Conservation (phyloP, 805 yeast species). For the Tanozyma kutaoensis region DNA sequence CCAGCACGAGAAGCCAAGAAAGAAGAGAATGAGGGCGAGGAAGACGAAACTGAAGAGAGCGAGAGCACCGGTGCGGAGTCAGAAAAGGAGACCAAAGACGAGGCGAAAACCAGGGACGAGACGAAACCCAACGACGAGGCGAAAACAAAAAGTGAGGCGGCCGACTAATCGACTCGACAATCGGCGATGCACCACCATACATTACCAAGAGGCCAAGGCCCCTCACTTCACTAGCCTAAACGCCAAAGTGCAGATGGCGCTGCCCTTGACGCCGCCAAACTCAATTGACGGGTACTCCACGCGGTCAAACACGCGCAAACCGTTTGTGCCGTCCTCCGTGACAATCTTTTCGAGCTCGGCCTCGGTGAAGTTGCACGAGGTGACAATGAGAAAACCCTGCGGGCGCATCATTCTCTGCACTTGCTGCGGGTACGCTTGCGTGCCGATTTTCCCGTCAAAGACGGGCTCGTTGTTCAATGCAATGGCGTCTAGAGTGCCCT, state of each 20-base stretch:
- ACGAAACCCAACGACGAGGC: too few species aligned
- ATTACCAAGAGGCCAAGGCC: too few species aligned
- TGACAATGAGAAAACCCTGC: constrained; percentile 55
- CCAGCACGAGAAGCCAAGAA: not conserved
- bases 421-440: constrained; percentile 49
- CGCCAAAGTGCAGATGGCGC: constrained; percentile 79
- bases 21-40: not conserved
- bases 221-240: constrained; percentile 29
- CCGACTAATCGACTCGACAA: too few species aligned
- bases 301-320: constrained; percentile 45
- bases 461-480: constrained; percentile 56
- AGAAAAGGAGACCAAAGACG: not conserved
- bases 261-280: constrained; percentile 84
- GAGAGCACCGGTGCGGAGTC: not conserved
- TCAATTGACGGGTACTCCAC: constrained; percentile 71
- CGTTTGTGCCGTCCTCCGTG: constrained; percentile 25
- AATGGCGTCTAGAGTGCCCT: constrained; percentile 95
- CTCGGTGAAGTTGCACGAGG: constrained; percentile 91
- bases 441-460: constrained; percentile 32
- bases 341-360: constrained; percentile 50
- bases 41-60: not conserved
- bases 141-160: too few species aligned
- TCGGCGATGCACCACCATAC: too few species aligned
- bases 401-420: constrained; percentile 42
- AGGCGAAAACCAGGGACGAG: not conserved